Percentiles rank a stretch among this genome's conserved stretches.
Evolutionary conservation across 805 yeast species (phyloP).

Genomic region (Ogataea kodamae): DNA sequence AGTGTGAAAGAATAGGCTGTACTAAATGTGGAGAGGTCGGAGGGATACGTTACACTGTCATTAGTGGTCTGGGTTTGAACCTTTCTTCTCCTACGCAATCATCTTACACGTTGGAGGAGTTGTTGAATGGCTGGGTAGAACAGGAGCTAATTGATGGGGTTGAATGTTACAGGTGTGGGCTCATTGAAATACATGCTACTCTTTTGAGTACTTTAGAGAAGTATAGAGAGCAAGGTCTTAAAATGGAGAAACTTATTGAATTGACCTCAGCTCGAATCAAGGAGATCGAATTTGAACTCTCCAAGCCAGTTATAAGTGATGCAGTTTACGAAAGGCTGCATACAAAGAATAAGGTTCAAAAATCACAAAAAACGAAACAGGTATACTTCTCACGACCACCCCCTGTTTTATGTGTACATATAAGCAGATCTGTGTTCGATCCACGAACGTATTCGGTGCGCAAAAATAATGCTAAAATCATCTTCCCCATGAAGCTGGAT

Average conservation of each 20-base stretch:
- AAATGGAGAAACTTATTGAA: conserved; percentile 25
- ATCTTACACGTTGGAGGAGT: conserved; percentile 44
- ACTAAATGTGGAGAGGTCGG: conserved; percentile 90
- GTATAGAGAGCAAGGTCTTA: conserved; percentile 17
- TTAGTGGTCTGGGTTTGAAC: conserved; percentile 69
- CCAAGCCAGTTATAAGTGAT: conserved; percentile 71
- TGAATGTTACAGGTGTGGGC: conserved; percentile 90
- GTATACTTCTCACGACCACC: conserved; percentile 79
- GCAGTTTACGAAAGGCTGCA: conserved; percentile 70
- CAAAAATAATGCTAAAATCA: conserved; percentile 80
- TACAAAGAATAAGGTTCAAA: conserved; percentile 68
- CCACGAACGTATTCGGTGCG: conserved; percentile 77
- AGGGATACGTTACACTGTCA: conserved; percentile 79
- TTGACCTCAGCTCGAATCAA: conserved; percentile 44
- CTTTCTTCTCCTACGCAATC: conserved; percentile 50
- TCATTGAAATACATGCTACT: conserved; percentile 55
- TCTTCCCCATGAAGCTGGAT: conserved; percentile 68
- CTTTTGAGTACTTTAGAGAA: conserved; percentile 38
- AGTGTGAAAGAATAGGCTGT: conserved; percentile 89
- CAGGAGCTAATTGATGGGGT: conserved; percentile 91
- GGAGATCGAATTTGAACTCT: conserved; percentile 50
- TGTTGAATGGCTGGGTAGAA: conserved; percentile 63
- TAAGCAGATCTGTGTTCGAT: conserved; percentile 91
- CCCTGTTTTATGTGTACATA: conserved; percentile 76
- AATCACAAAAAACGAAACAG: conserved; percentile 81